Percentiles rank a stretch among this genome's conserved stretches.
Evolutionary conservation across 768 basidiomycete genomes (phyloP).

Genomic region (Pisolithus sp.): DNA sequence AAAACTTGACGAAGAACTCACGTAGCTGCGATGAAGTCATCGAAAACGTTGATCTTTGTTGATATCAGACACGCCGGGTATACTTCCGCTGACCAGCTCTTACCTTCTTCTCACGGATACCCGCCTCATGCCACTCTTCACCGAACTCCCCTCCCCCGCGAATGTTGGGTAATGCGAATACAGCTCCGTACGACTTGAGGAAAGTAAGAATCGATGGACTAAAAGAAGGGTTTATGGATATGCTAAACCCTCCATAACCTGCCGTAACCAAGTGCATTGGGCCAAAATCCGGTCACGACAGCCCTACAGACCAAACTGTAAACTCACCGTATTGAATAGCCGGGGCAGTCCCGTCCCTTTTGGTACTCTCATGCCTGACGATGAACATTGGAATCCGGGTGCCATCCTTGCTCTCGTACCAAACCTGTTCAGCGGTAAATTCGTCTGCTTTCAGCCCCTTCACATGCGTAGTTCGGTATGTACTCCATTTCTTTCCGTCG

Average conservation of each 20-base stretch:
- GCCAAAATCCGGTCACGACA: not conserved
- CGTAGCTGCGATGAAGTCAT: conserved; percentile 82
- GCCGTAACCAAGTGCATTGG: not conserved
- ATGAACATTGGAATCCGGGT: conserved; percentile 83
- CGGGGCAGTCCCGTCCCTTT: conserved; percentile 68
- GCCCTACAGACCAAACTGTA: too few relatives aligned
- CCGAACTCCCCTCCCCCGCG: conserved; percentile 76
- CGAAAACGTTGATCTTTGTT: conserved; percentile 60
- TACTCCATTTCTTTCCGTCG: conserved; percentile 46
- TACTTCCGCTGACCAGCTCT: conserved; percentile 4
- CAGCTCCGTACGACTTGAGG: conserved; percentile 60
- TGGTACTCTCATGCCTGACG: conserved; percentile 64
- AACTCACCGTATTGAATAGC: conserved; percentile 67
- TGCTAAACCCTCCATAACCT: conserved; percentile 81
- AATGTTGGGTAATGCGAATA: conserved; percentile 55
- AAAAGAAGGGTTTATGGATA: conserved; percentile 69
- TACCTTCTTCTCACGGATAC: conserved; percentile 66
- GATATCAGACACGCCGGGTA: conserved; percentile 1
- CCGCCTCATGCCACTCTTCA: conserved; percentile 77
- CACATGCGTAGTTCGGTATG: conserved; percentile 52
- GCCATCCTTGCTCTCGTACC: conserved; percentile 75
- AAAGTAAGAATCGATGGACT: conserved; percentile 66
- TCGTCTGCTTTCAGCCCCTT: conserved; percentile 59
- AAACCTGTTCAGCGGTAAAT: conserved; percentile 69
- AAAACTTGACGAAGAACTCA: conserved; percentile 28